Evolutionary conservation across 495 filamentous ascomycete species (phyloP), one percentile per base, ranked within the genome.

Genomic region (Letharia columbiana): DNA sequence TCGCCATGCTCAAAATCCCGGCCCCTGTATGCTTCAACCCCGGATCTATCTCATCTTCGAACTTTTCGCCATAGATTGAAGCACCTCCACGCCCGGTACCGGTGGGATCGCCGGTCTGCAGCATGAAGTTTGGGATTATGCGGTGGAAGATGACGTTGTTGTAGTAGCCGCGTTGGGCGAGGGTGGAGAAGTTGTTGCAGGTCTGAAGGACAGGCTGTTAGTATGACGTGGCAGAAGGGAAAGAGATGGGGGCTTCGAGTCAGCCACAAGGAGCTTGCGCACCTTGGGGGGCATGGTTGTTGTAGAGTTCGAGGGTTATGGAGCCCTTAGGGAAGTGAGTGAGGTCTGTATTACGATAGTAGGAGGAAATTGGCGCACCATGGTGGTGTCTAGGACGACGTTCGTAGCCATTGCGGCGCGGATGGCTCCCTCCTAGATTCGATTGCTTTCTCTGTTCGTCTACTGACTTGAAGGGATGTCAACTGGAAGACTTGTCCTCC

Each of bases 51-150:
- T 96, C 95, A 77, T 98, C 94, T 66, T 89, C 92, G 76, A 98
- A 98, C 74, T 90, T 92, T 39, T 92, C 91, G 69, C 94, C 94
- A 74, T 91, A 97, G 80, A 97, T 96, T 31, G 87, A 91, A 66
- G 80, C 81, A 18, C 94, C 94, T 73, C 94, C 94, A 60, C 93
- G 88, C 17, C 94, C 94, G 0, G 94, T 98, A 63, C 94, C 94
- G 4, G 94, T 97, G 10, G 94, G 94, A 77, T 98, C 94, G 52
- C 94, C 94, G 61, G 89, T 90, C 79, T 98, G 94, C 66, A 95
- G 84, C 94, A 98, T 98, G 81, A 98, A 98, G 77, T 91, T 87
- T 41, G 90, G 85, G 73, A 98, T 98, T 63, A 98, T 86, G 71
- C 94, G 91, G 81, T 98, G 94, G 84, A 98, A 92, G 75, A 91